Conservation (phyloP, 2,329 filamentous ascomycete species). For the Fusarium sp. region DNA sequence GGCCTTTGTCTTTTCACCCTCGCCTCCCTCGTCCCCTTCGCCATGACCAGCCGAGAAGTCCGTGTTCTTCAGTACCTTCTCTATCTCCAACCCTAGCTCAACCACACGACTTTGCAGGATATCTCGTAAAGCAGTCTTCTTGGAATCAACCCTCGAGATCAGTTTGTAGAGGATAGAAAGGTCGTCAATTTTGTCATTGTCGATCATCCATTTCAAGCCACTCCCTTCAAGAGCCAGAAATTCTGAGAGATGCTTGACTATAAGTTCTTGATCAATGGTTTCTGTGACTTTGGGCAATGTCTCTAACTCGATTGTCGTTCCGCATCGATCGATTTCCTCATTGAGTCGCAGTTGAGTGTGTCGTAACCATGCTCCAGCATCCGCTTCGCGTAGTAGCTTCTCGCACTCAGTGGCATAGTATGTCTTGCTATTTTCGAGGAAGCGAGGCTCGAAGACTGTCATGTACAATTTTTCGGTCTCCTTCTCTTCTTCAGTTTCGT, state of each 20-base stretch:
- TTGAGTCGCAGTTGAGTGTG: conserved; percentile 79
- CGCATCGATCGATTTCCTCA: conserved; percentile 86
- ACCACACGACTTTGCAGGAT: conserved; percentile 81
- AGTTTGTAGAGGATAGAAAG: conserved; percentile 85
- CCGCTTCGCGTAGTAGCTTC: conserved; percentile 78
- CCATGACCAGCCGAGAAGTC: conserved; percentile 61
- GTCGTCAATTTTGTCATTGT: conserved; percentile 85
- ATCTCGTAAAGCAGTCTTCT: conserved; percentile 76
- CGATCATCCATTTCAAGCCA: conserved; percentile 89
- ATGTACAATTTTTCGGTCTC: conserved; percentile 86
- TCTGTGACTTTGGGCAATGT: conserved; percentile 79
- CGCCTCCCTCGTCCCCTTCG: conserved; percentile 62
- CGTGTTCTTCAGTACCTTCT: conserved; percentile 71
- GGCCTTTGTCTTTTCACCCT: conserved; percentile 53
- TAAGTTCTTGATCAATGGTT: conserved; percentile 85
- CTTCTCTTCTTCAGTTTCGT: conserved; percentile 82
- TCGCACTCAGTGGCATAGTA: conserved; percentile 86
- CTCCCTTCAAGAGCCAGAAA: conserved; percentile 87
- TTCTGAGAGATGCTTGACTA: conserved; percentile 80
- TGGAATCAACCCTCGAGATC: conserved; percentile 79
- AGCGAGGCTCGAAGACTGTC: conserved; percentile 83
- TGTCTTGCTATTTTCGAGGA: conserved; percentile 74
- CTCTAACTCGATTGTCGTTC: conserved; percentile 80
- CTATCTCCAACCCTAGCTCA: conserved; percentile 85
- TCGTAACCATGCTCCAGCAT: conserved; percentile 85